phyloP scores from a whole-genome alignment of 257 asterid species.

The Solanum chiquidenum region DNA sequence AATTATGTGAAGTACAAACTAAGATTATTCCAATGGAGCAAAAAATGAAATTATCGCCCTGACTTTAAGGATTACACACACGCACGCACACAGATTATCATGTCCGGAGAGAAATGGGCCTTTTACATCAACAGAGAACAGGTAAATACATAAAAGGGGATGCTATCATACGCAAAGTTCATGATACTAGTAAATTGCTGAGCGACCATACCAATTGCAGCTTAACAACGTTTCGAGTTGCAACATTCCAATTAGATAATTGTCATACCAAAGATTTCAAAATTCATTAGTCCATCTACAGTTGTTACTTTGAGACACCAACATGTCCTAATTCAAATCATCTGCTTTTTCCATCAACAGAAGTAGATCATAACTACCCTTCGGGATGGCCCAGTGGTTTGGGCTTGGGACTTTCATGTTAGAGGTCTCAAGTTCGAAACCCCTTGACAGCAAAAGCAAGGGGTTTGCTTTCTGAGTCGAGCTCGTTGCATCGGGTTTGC shows the following conservation, averaged over 20 bases:
- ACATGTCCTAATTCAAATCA: not conserved
- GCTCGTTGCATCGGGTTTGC: too few species aligned
- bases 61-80: not conserved
- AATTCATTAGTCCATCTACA: not conserved
- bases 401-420: too few species aligned
- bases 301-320: not conserved
- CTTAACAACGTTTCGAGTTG: not conserved
- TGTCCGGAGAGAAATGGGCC: not conserved
- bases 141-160: not conserved
- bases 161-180: not conserved
- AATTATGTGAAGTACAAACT: not conserved
- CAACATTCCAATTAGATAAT: not conserved
- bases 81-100: not conserved
- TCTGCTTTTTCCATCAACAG: not conserved
- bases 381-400: too few species aligned
- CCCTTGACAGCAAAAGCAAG: too few species aligned
- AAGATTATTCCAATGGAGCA: not conserved
- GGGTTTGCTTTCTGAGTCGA: too few species aligned
- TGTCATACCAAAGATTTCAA: not conserved
- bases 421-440: too few species aligned
- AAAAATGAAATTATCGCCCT: not conserved
- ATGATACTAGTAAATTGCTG: not conserved
- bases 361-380: not conserved
- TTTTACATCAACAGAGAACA: not conserved
- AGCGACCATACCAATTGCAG: not conserved